A percentile compares a stretch with the other conserved stretches of the same genome.
Conservation (phyloP, 192 early-diverging fungal species). For the Coemansia sp. region DNA sequence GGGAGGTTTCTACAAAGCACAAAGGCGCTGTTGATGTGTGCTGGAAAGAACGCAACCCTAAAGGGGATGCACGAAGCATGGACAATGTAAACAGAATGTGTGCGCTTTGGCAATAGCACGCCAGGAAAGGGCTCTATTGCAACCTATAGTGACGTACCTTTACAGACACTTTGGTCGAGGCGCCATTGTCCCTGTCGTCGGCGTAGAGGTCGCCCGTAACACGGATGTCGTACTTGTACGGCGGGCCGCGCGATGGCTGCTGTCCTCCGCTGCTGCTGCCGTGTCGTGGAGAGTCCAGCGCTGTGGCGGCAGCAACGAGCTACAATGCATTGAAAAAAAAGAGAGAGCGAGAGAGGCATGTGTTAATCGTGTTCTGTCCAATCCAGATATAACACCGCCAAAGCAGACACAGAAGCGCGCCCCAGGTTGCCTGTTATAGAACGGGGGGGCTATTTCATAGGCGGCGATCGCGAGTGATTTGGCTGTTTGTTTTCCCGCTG, state of each 20-base stretch:
- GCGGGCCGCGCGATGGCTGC: constrained; percentile 16
- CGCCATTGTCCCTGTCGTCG: constrained; percentile 29
- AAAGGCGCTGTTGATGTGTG: constrained; percentile 12
- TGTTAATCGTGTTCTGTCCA: neutral
- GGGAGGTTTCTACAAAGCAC: constrained; percentile 26
- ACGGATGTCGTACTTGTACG: constrained; percentile 57
- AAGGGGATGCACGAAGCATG: constrained; percentile 3
- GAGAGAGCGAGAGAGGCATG: neutral
- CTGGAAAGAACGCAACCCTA: neutral
- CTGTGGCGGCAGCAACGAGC: constrained; percentile 14
- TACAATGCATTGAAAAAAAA: constrained; percentile 14
- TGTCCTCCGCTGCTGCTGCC: constrained; percentile 1
- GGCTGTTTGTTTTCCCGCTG: neutral
- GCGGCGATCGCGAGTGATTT: neutral
- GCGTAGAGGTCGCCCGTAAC: constrained; percentile 52
- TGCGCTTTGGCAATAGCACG: constrained; percentile 1
- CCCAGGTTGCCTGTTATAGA: neutral
- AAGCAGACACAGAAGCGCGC: neutral
- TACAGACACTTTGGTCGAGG: constrained; percentile 54
- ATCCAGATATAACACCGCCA: neutral
- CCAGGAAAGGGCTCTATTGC: neutral
- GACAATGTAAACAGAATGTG: neutral
- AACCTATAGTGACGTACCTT: constrained; percentile 34
- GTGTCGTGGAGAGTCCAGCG: neutral
- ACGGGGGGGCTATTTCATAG: neutral